Conservation (phyloP, 169 alveolate species). For the Plasmodium vivax region DNA sequence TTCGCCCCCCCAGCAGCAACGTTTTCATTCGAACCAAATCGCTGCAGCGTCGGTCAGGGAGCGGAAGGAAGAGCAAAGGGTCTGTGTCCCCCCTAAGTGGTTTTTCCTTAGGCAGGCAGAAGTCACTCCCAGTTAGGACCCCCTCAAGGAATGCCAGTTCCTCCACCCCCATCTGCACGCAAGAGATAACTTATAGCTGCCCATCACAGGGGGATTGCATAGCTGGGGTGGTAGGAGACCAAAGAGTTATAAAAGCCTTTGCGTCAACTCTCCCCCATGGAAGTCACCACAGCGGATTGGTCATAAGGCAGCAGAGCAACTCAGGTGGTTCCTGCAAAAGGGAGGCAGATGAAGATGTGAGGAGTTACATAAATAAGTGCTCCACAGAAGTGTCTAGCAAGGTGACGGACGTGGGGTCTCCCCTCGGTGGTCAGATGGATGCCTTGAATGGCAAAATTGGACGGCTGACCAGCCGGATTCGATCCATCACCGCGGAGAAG, state of each 20-base stretch:
- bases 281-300: neutral
- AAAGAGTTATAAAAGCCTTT: neutral
- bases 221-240: neutral
- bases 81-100: slow-evolving; percentile 10
- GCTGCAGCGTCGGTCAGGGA: neutral
- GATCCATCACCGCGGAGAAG: neutral
- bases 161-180: neutral
- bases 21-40: slow-evolving; percentile 60
- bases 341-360: neutral
- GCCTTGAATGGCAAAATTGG: slow-evolving; percentile 10
- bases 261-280: neutral
- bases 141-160: neutral
- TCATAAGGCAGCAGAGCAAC: neutral
- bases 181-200: slow-evolving; percentile 28
- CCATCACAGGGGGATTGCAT: neutral
- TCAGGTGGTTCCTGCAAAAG: neutral
- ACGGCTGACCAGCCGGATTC: neutral
- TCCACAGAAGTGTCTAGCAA: slow-evolving; percentile 14
- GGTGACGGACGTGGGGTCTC: neutral
- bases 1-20: neutral
- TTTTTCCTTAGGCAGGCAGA: neutral
- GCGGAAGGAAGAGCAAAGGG: neutral
- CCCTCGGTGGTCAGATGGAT: neutral
- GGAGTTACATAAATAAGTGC: neutral
- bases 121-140: neutral